Percentiles rank a stretch among this genome's conserved stretches.
phyloP scores from a whole-genome alignment of 2,329 filamentous ascomycete species.

The Lasiodiplodia gonubiensis region DNA sequence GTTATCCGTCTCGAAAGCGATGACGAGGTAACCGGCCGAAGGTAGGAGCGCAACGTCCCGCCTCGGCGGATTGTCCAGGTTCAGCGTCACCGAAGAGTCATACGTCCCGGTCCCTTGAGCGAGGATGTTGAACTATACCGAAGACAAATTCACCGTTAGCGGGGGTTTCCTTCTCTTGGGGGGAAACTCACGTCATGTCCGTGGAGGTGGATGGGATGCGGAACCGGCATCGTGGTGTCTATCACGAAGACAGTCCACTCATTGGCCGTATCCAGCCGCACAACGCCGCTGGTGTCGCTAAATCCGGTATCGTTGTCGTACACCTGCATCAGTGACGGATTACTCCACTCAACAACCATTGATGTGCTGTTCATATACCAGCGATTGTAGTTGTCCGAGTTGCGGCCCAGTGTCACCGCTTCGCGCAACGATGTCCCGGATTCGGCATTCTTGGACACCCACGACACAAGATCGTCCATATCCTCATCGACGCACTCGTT shows the following conservation, averaged over 20 bases:
- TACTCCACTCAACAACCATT: slow-evolving; percentile 44
- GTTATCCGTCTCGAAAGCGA: slow-evolving; percentile 61
- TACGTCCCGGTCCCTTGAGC: slow-evolving; percentile 43
- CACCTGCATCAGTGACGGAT: slow-evolving; percentile 46
- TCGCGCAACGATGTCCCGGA: slow-evolving; percentile 16
- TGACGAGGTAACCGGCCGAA: slow-evolving; percentile 51
- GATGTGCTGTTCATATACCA: slow-evolving; percentile 48
- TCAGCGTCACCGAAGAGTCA: slow-evolving; percentile 39
- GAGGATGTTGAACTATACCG: slow-evolving; percentile 46
- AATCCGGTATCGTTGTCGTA: slow-evolving; percentile 36
- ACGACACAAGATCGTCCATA: slow-evolving; percentile 43
- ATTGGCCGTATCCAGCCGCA: slow-evolving; percentile 46
- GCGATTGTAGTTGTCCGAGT: slow-evolving; percentile 40
- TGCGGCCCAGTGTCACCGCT: slow-evolving; percentile 8
- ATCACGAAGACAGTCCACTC: slow-evolving; percentile 18
- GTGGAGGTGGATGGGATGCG: slow-evolving; percentile 50
- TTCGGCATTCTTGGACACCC: slow-evolving; percentile 37
- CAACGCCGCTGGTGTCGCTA: slow-evolving; percentile 9
- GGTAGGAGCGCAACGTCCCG: slow-evolving; percentile 37
- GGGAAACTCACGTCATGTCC: slow-evolving; percentile 41
- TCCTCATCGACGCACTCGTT: slow-evolving; percentile 21
- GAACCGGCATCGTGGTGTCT: slow-evolving; percentile 37
- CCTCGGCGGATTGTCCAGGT: slow-evolving; percentile 46
- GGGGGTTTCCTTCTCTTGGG: not conserved
- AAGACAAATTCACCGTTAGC: not conserved